Conservation (phyloP, 2,329 filamentous ascomycete genomes). For the Aspergillus persii region DNA sequence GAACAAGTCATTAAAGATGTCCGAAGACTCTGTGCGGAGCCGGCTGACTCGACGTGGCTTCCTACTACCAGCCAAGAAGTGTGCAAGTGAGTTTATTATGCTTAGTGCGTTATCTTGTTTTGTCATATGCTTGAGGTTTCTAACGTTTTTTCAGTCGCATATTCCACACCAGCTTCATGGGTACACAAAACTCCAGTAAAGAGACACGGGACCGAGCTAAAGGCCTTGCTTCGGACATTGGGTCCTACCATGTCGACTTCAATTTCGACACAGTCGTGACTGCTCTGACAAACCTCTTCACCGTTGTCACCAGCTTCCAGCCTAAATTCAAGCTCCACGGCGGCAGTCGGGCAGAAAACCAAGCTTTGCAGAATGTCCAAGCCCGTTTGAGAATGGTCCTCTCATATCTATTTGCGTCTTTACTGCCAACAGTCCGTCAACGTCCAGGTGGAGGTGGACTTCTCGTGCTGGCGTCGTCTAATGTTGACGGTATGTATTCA, state of each 20-base stretch:
- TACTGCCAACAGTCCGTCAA: constrained; percentile 59
- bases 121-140: background rate
- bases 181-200: constrained; percentile 63
- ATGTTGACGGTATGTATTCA: constrained; percentile 52
- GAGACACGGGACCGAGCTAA: constrained; percentile 68
- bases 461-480: constrained; percentile 66
- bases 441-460: constrained; percentile 57
- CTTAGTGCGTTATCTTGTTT: background rate
- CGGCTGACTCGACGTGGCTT: constrained; percentile 47
- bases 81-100: constrained; percentile 37
- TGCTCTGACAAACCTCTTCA: constrained; percentile 60
- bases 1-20: constrained; percentile 50
- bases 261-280: constrained; percentile 69
- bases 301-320: constrained; percentile 58
- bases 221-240: constrained; percentile 60
- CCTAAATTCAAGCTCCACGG: constrained; percentile 65
- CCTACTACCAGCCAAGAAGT: constrained; percentile 61
- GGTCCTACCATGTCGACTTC: constrained; percentile 68
- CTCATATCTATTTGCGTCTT: constrained; percentile 63
- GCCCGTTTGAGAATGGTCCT: constrained; percentile 65
- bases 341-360: constrained; percentile 59
- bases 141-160: constrained; percentile 38
- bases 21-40: constrained; percentile 51
- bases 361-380: constrained; percentile 66
- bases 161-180: constrained; percentile 68